Evolutionary conservation across 352 stramenopile species (phyloP), one percentile per base, ranked within the genome.

Genomic region (Pythium brassicae): DNA sequence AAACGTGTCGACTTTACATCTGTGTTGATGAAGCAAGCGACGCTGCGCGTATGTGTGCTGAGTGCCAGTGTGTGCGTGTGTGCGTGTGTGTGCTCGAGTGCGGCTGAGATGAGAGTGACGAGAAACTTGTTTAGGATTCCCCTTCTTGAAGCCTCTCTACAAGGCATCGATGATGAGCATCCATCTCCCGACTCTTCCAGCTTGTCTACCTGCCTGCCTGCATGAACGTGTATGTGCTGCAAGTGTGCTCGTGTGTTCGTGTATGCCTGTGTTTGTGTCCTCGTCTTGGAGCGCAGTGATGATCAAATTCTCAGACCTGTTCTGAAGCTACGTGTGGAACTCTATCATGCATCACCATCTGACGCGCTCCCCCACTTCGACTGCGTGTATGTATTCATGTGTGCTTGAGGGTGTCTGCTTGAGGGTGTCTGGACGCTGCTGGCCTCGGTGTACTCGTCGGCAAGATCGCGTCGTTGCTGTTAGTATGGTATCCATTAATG

Each of bases 301-400:
- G 83, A 71, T 84, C 72, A 65, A 66, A 87, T 66, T 83, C 73
- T 90, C 78, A 94, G 83, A 94, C 83, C 83, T 94, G 83, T 94
- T 90, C 83, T 87, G 82, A 94, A 90, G 55, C 48, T 62, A 55
- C 65, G 68, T 94, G 83, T 92, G 74, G 83, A 94, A 76, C 65
- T 34, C 53, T 76, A 89, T 89, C 83, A 94, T 94, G 83, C 83
- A 92, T 92, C 83, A 92, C 83, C 83, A 92, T 92, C 86, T 92
- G 79, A 92, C 70, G 40, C 40, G 40, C 40, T 46, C 40, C n/a
- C 25, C 40, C 17, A 46, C 7, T 26, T 55, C 35, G 4, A 57
- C 25, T 34, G 47, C 53, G 10, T 53, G 10, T 43, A 19, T 26
- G 7, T 22, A 6, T 23, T 23, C 40, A 25, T 44, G 53, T 57